These are phyloP conservation scores for Hansenula sp. DNA, from an alignment of 1,139 yeast species.

Conservation along the genomic window DNA sequence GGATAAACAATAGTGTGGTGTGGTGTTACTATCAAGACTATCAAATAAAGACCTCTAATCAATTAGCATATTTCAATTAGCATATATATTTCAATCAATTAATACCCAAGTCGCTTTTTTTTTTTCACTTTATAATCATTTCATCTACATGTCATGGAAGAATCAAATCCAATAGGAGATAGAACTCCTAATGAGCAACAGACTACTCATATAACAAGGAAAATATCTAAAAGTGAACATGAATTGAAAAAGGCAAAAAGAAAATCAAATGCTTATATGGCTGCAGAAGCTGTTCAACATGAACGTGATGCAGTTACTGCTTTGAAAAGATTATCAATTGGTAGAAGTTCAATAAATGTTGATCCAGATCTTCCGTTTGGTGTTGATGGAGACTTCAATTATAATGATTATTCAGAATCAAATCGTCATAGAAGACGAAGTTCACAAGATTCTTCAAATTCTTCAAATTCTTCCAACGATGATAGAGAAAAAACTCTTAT, in stretches of 20 bases:
- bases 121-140: too few species aligned
- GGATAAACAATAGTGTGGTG: too few species aligned
- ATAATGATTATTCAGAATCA: conserved; percentile 6
- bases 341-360: conserved; percentile 32
- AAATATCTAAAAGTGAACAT: neutral
- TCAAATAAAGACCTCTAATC: too few species aligned
- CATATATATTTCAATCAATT: too few species aligned
- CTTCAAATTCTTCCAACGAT: conserved; percentile 9
- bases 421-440: conserved; percentile 4
- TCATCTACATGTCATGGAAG: too few species aligned
- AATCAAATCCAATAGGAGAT: neutral
- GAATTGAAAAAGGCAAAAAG: conserved; percentile 11
- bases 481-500: conserved; percentile 14
- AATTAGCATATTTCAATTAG: too few species aligned
- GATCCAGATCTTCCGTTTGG: conserved; percentile 42
- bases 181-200: neutral
- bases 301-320: conserved; percentile 43
- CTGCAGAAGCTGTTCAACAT: conserved; percentile 41
- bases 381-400: conserved; percentile 20
- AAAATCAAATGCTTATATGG: conserved; percentile 25
- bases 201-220: neutral
- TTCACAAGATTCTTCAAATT: conserved; percentile 5
- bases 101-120: too few species aligned
- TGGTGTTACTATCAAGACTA: too few species aligned
- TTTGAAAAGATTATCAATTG: conserved; percentile 41